A percentile compares a stretch with the other conserved stretches of the same genome.
phyloP scores from a whole-genome alignment of 192 early-diverging fungal species.

The Backusella morwellensis region DNA sequence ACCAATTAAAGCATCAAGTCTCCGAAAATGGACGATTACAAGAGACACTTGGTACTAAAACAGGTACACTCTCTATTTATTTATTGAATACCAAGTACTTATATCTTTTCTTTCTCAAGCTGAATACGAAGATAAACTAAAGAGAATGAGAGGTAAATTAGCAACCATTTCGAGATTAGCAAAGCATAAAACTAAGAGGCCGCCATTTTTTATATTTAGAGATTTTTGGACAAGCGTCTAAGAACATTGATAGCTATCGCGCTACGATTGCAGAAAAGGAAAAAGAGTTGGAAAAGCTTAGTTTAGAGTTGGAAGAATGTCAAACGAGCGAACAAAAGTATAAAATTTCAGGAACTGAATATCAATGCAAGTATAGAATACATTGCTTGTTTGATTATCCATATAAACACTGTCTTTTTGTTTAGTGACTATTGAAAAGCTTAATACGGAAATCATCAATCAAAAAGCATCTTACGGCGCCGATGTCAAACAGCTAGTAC shows the following conservation, averaged over 20 bases:
- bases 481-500: conserved; percentile 13
- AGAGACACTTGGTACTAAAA: conserved; percentile 12
- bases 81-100: background rate
- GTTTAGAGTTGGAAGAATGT: conserved; percentile 26
- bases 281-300: conserved; percentile 40
- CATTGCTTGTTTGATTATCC: background rate
- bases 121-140: conserved; percentile 58
- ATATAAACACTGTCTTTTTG: background rate
- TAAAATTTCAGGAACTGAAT: conserved; percentile 13
- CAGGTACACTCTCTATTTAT: conserved; percentile 4
- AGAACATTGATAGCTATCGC: conserved; percentile 52
- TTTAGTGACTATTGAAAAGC: background rate
- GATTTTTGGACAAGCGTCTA: conserved; percentile 55
- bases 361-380: conserved; percentile 27
- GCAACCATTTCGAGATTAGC: background rate
- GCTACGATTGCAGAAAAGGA: conserved; percentile 47
- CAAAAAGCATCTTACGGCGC: background rate
- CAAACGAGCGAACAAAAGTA: conserved; percentile 28
- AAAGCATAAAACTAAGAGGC: background rate
- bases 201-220: conserved; percentile 16
- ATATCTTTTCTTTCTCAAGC: conserved; percentile 12
- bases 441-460: conserved; percentile 11
- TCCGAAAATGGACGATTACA: conserved; percentile 19
- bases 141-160: conserved; percentile 52
- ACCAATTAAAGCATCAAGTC: conserved; percentile 11